Conservation (phyloP, 1,284 basidiomycete genomes). For the Grifola frondosa region DNA sequence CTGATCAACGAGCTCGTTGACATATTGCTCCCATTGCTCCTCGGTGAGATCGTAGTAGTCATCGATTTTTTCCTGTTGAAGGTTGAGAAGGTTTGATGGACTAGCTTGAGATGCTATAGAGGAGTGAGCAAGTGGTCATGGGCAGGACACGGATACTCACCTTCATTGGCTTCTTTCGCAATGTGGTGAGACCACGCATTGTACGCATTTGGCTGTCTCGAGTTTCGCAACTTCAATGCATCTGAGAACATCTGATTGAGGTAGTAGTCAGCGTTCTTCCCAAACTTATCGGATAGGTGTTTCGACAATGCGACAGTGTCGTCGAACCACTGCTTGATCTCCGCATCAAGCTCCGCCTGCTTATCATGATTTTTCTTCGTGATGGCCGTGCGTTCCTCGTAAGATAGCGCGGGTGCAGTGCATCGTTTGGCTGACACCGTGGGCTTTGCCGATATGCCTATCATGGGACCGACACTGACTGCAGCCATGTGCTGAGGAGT, state of each 20-base stretch:
- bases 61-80: not conserved
- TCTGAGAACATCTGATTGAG: slow-evolving; percentile 1
- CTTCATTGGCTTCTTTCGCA: not conserved
- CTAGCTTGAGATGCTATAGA: no score
- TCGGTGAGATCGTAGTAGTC: not conserved
- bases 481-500: no score
- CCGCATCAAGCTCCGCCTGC: not conserved
- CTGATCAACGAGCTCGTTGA: not conserved
- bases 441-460: no score
- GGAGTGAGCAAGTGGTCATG: no score
- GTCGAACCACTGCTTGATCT: not conserved
- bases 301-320: not conserved
- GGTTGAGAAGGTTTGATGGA: not conserved
- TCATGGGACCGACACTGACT: no score
- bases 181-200: slow-evolving; percentile 2
- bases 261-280: not conserved
- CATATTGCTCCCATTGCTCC: not conserved
- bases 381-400: no score
- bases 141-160: not conserved
- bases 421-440: no score
- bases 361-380: no score
- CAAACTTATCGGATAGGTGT: not conserved
- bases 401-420: no score
- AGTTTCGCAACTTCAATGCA: not conserved
- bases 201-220: slow-evolving; percentile 1